phyloP scores from a whole-genome alignment of 495 filamentous ascomycete genomes.

The Chlorociboria aeruginascens region DNA sequence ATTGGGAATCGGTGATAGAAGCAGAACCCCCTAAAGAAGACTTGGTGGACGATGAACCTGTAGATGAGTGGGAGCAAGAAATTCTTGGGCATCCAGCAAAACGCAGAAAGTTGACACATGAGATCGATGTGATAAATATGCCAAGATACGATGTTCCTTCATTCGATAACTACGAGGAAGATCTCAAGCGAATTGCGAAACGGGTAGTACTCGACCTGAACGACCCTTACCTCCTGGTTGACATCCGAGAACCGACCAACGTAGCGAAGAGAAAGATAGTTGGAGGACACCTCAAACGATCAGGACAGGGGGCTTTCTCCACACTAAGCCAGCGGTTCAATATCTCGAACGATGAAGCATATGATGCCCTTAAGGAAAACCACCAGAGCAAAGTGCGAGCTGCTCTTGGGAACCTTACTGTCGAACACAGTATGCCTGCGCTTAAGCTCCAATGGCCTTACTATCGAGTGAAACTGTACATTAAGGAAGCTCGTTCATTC shows the following conservation, averaged over 20 bases:
- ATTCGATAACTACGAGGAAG: conserved; percentile 43
- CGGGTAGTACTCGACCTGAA: conserved; percentile 76
- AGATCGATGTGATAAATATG: conserved; percentile 29
- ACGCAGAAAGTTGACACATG: conserved; percentile 20
- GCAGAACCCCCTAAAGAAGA: conserved; percentile 16
- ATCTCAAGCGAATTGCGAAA: conserved; percentile 58
- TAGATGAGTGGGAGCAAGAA: conserved; percentile 41
- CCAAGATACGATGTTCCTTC: conserved; percentile 28
- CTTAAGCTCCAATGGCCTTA: conserved; percentile 85
- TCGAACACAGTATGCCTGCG: conserved; percentile 89
- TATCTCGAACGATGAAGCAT: conserved; percentile 89
- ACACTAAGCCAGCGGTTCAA: conserved; percentile 75
- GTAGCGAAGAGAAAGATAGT: conserved; percentile 24
- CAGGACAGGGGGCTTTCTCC: conserved; percentile 40
- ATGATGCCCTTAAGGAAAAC: conserved; percentile 92
- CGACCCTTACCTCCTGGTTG: conserved; percentile 76
- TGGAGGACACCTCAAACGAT: conserved; percentile 33
- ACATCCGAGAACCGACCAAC: conserved; percentile 34
- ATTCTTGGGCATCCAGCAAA: conserved; percentile 32
- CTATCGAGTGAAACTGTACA: conserved; percentile 74
- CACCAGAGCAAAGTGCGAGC: conserved; percentile 90
- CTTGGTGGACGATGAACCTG: conserved; percentile 22
- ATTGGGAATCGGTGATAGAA: conserved; percentile 59
- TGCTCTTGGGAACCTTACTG: conserved; percentile 67
- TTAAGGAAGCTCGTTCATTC: conserved; percentile 74